Base-by-base conservation (phyloP, 2,329 filamentous ascomycete species). In the Apiospora rasikravindrae region DNA sequence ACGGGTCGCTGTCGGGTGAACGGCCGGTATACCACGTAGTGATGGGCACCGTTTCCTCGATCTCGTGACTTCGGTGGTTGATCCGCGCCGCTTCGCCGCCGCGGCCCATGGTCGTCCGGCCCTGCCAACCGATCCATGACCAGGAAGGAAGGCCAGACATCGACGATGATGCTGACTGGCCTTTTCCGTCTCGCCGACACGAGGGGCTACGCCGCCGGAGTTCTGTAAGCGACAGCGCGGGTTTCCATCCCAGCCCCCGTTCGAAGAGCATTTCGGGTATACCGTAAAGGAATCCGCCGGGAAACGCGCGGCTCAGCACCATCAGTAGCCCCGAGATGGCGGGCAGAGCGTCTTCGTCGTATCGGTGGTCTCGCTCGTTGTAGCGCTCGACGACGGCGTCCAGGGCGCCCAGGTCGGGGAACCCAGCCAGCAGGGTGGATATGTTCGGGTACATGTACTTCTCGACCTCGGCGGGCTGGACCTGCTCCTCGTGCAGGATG, bases 231-330 rank as follows among this genome's bases (percentile, higher is more conserved):
- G 53, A 61, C 24, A 2, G 13, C 26, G 1, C 6, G 1, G 24
- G 53, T 33, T 8, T 29, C 53, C 53, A 61, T 6, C 53, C 53
- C 33, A 61, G 33, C 6, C 53, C 53, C 6, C 53, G 53, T 4
- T 61, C 53, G n/a, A 61, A 61, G 24, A 61, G 16, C 53, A 61
- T 29, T 14, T 61, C 53, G n/a, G 53, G 53, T 29, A 29, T 61
- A 1, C 53, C 53, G 53, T 61, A 61, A 8, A 61, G 53, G 6
- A 61, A 61, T 0, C 53, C 53, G 13, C 53, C 53, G 11, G 53
- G 13, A 14, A 61, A 61, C 1, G 24, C 16, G 26, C 53, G 26
- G 24, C 53, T 61, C 11, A 61, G 33, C 4, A 61, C 24, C 53
- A 10, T 33, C 2, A 61, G 53, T 19, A 61, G 26, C 13, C 53